phyloP scores from a whole-genome alignment of 805 yeast genomes.

The Yarrowia porcina region DNA sequence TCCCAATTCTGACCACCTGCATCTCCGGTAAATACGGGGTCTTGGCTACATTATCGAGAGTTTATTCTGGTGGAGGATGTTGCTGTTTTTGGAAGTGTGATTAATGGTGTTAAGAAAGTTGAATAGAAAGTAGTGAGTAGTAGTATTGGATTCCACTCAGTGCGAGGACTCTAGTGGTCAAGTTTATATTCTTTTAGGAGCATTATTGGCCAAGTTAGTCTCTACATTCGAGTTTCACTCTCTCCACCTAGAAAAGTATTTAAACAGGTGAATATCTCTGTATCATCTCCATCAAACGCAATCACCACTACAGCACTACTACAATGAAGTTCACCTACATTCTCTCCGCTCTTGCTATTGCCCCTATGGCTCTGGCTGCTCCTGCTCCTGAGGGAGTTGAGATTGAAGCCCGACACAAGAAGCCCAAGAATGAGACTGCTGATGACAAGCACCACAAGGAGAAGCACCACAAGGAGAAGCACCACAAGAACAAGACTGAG shows the following conservation, averaged over 20 bases:
- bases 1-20: neutral
- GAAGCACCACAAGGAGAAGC: constrained; percentile 18
- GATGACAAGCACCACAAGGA: constrained; percentile 23
- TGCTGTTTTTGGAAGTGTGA: too few species aligned
- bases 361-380: constrained; percentile 12
- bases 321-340: constrained; percentile 13
- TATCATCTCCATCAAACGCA: neutral
- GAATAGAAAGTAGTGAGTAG: neutral
- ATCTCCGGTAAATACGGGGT: constrained; percentile 2
- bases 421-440: constrained; percentile 12
- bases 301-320: neutral
- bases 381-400: constrained; percentile 15
- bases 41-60: constrained; percentile 13
- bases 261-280: neutral
- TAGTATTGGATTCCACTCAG: neutral
- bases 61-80: neutral
- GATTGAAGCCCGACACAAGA: constrained; percentile 10
- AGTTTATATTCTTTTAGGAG: neutral
- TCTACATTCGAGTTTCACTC: too few species aligned
- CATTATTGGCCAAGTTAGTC: neutral
- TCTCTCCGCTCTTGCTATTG: constrained; percentile 13
- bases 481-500: constrained; percentile 12
- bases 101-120: neutral
- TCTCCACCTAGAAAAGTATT: neutral
- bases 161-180: neutral